A percentile compares a stretch with the other conserved stretches of the same genome.
These are phyloP conservation scores for Dictyostelium brefeldianum DNA, from an alignment of 78 protist species.

Conservation along the genomic window DNA sequence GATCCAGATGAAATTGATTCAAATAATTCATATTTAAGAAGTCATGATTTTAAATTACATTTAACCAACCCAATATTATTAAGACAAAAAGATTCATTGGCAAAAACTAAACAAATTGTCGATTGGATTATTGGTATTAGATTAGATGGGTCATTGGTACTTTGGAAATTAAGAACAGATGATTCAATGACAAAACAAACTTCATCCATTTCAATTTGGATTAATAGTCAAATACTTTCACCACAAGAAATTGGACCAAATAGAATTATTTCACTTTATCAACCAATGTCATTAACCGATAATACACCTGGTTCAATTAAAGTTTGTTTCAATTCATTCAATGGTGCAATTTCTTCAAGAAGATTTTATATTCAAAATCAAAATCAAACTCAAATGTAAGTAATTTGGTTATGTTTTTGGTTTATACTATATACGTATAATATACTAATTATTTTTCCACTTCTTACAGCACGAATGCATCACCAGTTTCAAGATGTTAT, in stretches of 20 bases:
- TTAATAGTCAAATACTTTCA: constrained; percentile 42
- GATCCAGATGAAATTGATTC: neutral
- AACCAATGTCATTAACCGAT: constrained; percentile 51
- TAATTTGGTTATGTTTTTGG: no score
- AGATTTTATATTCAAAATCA: constrained; percentile 62
- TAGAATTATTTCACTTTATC: constrained; percentile 60
- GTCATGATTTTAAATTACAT: constrained; percentile 21
- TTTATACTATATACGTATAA: no score
- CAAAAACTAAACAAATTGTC: constrained; percentile 33
- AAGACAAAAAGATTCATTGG: constrained; percentile 39
- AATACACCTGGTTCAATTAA: constrained; percentile 61
- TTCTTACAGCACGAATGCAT: constrained; percentile 22
- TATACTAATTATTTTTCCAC: neutral
- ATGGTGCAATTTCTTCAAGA: constrained; percentile 68
- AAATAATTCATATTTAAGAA: constrained; percentile 12
- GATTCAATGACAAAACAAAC: constrained; percentile 37
- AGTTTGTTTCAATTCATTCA: constrained; percentile 62
- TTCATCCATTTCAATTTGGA: constrained; percentile 36
- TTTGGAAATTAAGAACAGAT: constrained; percentile 68
- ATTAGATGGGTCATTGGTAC: constrained; percentile 41
- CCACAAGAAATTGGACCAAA: constrained; percentile 75
- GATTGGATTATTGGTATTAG: constrained; percentile 65
- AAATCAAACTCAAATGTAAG: constrained; percentile 66
- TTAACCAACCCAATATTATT: constrained; percentile 40
- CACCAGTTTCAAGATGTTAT: constrained; percentile 53